Percentiles rank a stretch among this genome's conserved stretches.
Evolutionary conservation across 202 grass and related monocot species (phyloP).

Genomic region (Schoenoplectus triqueter): DNA sequence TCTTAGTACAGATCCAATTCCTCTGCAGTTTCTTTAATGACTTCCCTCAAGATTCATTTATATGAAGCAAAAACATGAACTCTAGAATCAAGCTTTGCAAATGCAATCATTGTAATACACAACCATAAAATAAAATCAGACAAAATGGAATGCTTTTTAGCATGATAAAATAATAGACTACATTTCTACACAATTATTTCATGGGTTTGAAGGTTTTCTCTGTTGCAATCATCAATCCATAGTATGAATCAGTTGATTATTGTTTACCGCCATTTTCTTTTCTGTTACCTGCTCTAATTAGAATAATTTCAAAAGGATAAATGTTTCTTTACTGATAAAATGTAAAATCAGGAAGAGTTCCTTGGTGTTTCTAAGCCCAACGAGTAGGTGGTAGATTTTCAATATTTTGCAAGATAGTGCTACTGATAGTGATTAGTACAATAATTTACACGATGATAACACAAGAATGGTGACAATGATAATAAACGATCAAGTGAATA

Average conservation of each 20-base stretch:
- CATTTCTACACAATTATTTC: not conserved
- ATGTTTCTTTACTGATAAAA: conserved; percentile 1
- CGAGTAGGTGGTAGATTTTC: not conserved
- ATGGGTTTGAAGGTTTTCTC: not conserved
- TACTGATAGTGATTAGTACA: conserved; percentile 7
- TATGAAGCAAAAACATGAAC: not conserved
- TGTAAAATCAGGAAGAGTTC: not conserved
- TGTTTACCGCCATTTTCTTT: not conserved
- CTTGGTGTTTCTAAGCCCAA: not conserved
- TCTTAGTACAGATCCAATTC: not conserved
- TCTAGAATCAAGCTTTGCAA: not conserved
- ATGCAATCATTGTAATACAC: conserved; percentile 3
- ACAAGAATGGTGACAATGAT: not conserved
- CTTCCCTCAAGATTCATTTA: not conserved
- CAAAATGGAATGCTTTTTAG: not conserved
- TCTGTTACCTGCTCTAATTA: not conserved
- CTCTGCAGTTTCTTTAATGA: not conserved
- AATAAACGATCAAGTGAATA: not conserved
- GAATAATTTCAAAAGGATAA: not conserved
- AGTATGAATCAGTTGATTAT: no score
- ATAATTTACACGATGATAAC: not conserved
- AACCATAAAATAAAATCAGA: conserved; percentile 11
- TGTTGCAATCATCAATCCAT: not conserved
- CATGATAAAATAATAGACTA: not conserved
- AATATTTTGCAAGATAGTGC: not conserved